A percentile compares a stretch with the other conserved stretches of the same genome.
Conservation (phyloP, 2,329 filamentous ascomycete species). For the Lecanicillium sp. region DNA sequence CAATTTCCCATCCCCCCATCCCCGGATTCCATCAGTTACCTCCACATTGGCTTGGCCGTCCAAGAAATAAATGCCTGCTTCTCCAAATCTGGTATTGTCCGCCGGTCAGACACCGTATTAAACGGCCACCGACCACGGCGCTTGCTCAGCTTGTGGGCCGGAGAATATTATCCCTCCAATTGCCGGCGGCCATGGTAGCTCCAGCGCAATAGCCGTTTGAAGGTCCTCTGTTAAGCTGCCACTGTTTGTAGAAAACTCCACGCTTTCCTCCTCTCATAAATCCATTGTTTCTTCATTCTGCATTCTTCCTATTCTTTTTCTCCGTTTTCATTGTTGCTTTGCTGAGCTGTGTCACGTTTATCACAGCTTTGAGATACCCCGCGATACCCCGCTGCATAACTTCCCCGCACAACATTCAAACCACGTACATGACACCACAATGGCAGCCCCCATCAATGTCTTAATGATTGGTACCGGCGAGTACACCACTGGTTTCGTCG, state of each 20-base stretch:
- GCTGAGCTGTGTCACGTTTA: too few relatives aligned
- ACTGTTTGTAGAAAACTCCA: not conserved
- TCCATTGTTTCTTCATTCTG: not conserved
- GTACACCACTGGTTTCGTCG: conserved; percentile 94
- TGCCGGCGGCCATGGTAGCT: not conserved
- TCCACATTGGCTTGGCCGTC: too few relatives aligned
- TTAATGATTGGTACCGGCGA: conserved; percentile 73
- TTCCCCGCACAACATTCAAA: not conserved
- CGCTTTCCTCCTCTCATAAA: not conserved
- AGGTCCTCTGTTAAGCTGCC: not conserved
- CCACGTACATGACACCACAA: too few relatives aligned
- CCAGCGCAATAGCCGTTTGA: not conserved
- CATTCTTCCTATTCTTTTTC: not conserved
- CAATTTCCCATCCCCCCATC: too few relatives aligned
- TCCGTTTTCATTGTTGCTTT: too few relatives aligned
- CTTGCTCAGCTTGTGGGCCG: not conserved
- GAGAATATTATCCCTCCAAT: conserved; percentile 12
- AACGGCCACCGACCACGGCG: not conserved
- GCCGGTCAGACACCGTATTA: not conserved
- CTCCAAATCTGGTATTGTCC: not conserved
- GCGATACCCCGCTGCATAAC: not conserved
- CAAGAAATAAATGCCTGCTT: not conserved
- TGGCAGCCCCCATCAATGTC: conserved; percentile 10
- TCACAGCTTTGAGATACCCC: not conserved
- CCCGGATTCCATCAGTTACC: too few relatives aligned